Percentiles rank a stretch among this genome's conserved stretches.
Evolutionary conservation across 1,284 basidiomycete species (phyloP).

Genomic region (Cutaneotrichosporon cyanovorans): DNA sequence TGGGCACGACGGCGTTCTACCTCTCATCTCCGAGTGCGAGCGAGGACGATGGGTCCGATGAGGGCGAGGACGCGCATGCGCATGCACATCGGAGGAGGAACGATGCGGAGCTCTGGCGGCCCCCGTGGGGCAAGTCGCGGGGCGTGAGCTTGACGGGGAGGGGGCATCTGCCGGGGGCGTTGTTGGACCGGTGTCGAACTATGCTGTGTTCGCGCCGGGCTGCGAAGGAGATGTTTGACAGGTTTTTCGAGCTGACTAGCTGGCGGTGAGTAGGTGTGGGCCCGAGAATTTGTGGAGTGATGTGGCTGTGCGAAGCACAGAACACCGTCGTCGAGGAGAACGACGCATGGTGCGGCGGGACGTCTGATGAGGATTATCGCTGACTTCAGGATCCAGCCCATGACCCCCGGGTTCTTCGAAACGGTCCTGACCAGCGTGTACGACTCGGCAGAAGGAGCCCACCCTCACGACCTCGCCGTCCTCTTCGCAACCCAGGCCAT

Average conservation of each 20-base stretch:
- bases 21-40: slow-evolving; percentile 8
- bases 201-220: slow-evolving; percentile 8
- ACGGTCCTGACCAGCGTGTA: slow-evolving; percentile 16
- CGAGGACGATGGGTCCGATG: slow-evolving; percentile 9
- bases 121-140: slow-evolving; percentile 9
- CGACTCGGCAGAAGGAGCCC: slow-evolving; percentile 14
- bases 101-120: slow-evolving; percentile 4
- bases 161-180: slow-evolving; percentile 11
- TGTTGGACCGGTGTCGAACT: slow-evolving; percentile 13
- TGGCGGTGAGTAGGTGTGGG: slow-evolving; percentile 18
- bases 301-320: too few species aligned
- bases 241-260: slow-evolving; percentile 11
- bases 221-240: slow-evolving; percentile 16
- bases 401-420: slow-evolving; percentile 17
- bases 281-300: too few species aligned
- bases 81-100: too few species aligned
- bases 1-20: slow-evolving; percentile 18
- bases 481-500: slow-evolving; percentile 12
- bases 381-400: slow-evolving; percentile 14
- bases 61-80: slow-evolving; percentile 1
- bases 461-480: slow-evolving; percentile 18
- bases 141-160: slow-evolving; percentile 7
- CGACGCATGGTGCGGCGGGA: too few species aligned
- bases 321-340: too few species aligned
- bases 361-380: background rate